These are phyloP conservation scores for Cryptococcus deneoformans DNA, from an alignment of 1,284 basidiomycete species.

Conservation along the genomic window DNA sequence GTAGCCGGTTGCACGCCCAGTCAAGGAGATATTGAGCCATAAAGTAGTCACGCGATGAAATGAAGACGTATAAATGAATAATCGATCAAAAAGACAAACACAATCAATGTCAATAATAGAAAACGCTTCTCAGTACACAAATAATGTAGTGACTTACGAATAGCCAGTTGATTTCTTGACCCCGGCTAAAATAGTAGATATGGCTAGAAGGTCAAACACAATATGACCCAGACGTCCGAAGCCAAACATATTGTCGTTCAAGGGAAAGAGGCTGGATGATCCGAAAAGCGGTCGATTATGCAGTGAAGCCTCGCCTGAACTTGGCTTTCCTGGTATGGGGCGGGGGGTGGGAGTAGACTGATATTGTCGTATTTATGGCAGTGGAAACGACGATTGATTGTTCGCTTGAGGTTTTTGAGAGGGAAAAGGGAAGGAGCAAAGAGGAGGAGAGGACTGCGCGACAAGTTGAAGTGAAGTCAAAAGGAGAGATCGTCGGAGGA, in stretches of 20 bases:
- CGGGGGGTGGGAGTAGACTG: too few relatives aligned
- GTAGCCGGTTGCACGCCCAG: not conserved
- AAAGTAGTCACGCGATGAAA: not conserved
- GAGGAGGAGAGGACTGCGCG: too few relatives aligned
- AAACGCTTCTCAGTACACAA: not conserved
- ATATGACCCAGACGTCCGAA: conserved; percentile 79
- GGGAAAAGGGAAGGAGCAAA: too few relatives aligned
- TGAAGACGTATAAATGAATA: not conserved
- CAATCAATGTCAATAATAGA: not conserved
- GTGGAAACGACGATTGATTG: too few relatives aligned
- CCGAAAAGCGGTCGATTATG: too few relatives aligned
- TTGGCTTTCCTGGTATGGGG: too few relatives aligned
- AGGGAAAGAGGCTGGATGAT: too few relatives aligned
- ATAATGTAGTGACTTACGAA: conserved; percentile 58
- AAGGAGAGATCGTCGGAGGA: too few relatives aligned
- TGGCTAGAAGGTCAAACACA: conserved; percentile 74
- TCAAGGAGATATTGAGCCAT: not conserved
- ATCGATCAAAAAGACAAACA: not conserved
- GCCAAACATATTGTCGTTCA: conserved; percentile 61
- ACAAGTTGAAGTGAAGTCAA: too few relatives aligned
- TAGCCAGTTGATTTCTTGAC: conserved; percentile 86
- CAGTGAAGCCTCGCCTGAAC: too few relatives aligned
- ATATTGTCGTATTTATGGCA: too few relatives aligned
- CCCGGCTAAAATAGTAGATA: conserved; percentile 91
- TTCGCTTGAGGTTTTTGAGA: too few relatives aligned